Conservation (phyloP, 257 asterid species). For the Ophiorrhiza pumila region DNA sequence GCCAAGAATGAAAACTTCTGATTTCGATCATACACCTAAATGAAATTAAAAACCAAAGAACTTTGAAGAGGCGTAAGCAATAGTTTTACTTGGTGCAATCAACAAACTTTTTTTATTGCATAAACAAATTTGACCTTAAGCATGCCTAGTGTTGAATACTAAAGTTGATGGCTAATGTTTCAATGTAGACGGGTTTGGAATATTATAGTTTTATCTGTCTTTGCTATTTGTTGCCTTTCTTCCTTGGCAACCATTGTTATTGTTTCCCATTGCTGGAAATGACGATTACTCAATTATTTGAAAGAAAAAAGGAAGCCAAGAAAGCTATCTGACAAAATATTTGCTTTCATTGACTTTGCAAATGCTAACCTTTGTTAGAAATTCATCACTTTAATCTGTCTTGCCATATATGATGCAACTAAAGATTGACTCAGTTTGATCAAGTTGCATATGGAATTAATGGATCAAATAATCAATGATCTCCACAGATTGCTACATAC, state of each 20-base stretch:
- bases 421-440: neutral
- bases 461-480: conserved; percentile 1
- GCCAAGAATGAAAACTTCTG: neutral
- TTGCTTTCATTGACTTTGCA: conserved; percentile 5
- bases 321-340: neutral
- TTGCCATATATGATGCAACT: neutral
- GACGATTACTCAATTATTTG: neutral
- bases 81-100: neutral
- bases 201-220: neutral
- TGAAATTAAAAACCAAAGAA: neutral
- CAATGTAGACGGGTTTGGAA: neutral
- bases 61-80: neutral
- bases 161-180: neutral
- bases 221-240: neutral
- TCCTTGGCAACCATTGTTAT: neutral
- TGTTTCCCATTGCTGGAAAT: neutral
- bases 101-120: neutral
- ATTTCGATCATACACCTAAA: neutral
- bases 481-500: conserved; percentile 78
- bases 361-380: neutral
- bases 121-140: neutral
- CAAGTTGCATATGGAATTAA: neutral
- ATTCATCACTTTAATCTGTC: neutral
- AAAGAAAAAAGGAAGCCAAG: neutral
- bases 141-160: neutral